Base-by-base conservation (phyloP, 164 flowering plant species). In the Magnolia sinica region DNA sequence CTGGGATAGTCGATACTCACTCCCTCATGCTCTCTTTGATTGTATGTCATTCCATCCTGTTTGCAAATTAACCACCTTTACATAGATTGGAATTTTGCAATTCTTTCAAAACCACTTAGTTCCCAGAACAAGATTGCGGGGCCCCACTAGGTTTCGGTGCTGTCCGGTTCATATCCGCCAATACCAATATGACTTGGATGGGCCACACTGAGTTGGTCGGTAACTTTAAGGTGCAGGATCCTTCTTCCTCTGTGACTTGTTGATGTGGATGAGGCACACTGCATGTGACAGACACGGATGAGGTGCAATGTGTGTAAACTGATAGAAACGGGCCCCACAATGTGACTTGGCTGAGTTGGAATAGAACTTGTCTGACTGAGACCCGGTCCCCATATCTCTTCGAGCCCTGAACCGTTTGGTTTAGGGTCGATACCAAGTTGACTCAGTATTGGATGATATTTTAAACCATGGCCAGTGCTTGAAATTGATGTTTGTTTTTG, bases 1-100 rank as follows among this genome's bases (percentile, higher is more conserved):
- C 99, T 20, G 99, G 98, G 58, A 93, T 95, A 76, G 87, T 93
- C 70, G 98, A 95, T 79, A 59, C 86, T 19, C 99, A 93, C 82
- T 87, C 94, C 1, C 80, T 95, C 16, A 92, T 95, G 99, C 87
- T 95, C 19, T 89, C 98, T 50, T 80, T 95, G 70, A 75, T 92
- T 91, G 97, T 92, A 89, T 74, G 84, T 63, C 2, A 37, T 71
- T 71, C 55, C 68, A 66, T 77, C 79, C 50, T 68, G 29, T 51
- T 24, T 65, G 14, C 14, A 14, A 29, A 24, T 37, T 37, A 65
- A 20, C 13, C 4, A 10, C 24, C 24, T 23, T 22, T 65, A 23
- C 16, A 65, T 65, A 7, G 22, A 23, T 11, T 20, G 8, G 68
- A 24, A 23, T 68, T 55, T 18, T 6, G 7, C 7, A 1, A 29